phyloP scores from a whole-genome alignment of 768 basidiomycete species.

The Cyathus striatus region DNA sequence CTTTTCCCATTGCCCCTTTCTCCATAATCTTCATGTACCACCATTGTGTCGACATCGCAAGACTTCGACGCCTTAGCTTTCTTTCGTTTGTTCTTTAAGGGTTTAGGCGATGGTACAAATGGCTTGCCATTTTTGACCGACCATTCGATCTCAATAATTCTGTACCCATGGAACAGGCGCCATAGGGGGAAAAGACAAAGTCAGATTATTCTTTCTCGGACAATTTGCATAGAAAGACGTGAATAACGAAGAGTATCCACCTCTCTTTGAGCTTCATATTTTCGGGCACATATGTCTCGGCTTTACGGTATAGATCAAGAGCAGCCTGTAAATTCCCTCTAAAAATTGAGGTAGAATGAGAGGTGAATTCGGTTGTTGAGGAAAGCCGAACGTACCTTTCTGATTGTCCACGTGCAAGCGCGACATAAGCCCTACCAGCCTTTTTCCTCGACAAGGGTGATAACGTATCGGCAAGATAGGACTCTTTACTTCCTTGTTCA shows the following conservation, averaged over 20 bases:
- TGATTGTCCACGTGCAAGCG: constrained; percentile 74
- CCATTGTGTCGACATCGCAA: constrained; percentile 16
- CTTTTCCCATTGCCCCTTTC: constrained; percentile 12
- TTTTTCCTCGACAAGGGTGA: constrained; percentile 78
- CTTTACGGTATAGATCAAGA: constrained; percentile 77
- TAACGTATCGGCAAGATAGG: constrained; percentile 54
- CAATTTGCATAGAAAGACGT: constrained; percentile 58
- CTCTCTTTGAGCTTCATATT: constrained; percentile 83
- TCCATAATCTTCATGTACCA: constrained; percentile 20
- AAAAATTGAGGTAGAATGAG: constrained; percentile 4
- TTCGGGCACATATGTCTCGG: constrained; percentile 79
- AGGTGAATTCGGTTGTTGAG: background rate
- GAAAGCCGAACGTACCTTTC: constrained; percentile 54
- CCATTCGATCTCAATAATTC: constrained; percentile 83
- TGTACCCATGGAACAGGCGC: constrained; percentile 31
- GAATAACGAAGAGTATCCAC: constrained; percentile 72
- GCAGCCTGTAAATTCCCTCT: constrained; percentile 82
- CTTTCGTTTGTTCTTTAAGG: constrained; percentile 31
- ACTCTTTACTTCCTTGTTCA: constrained; percentile 58
- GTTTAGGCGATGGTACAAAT: constrained; percentile 58
- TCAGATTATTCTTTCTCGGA: constrained; percentile 35
- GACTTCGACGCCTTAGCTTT: constrained; percentile 21
- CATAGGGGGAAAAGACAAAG: constrained; percentile 25
- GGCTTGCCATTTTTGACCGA: constrained; percentile 58
- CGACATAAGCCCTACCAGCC: constrained; percentile 79